Base-by-base conservation (phyloP, 2,329 filamentous ascomycete genomes). In the Paracorniculantispora psalliotae region DNA sequence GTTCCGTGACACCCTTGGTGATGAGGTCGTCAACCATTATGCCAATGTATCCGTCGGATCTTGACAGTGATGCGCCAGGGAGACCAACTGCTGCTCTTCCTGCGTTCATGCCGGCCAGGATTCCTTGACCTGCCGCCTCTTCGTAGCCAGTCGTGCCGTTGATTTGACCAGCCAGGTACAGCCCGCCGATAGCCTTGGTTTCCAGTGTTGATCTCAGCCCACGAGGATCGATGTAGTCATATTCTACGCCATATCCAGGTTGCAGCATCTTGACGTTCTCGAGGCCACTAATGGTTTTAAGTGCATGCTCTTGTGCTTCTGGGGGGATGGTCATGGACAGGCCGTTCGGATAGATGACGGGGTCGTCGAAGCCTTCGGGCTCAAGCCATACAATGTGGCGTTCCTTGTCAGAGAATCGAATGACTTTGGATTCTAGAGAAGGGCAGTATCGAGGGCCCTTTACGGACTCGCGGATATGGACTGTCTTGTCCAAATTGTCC, bases 71-170 rank as follows among this genome's bases (percentile, higher is more conserved):
- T 61, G 96, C 79, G 0, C 86, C 81, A 1, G 79, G 72, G 60
- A 88, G 84, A 1, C 83, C 82, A 61, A 84, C 81, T 0, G 92
- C 85, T 1, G 87, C 82, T n/a, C 94, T 82, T 2, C 93, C 94
- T 1, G 94, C 94, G 69, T 99, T 99, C 67, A 93, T 92, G 33
- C 94, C 94, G 0, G 94, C 94, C 15, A 99, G 77, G 49, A 99
- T 81, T 10, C 94, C 94, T 72, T 99, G 94, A 0, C 90, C 93
- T 0, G 94, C 92, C 10, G 94, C 94, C 78, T 99, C 94, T 75
- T 99, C 94, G 71, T 99, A 99, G 3, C 94, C 94, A 0, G 94
- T 99, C 0, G 94, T 99, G 48, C 94, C 94, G 72, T 99, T 99
- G 73, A 99, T 97, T 72, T 99, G 94, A 4, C 94, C 94, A 0